These are phyloP conservation scores for Trichoderma pleuroti DNA, from an alignment of 2,329 filamentous ascomycete species.

Conservation along the genomic window DNA sequence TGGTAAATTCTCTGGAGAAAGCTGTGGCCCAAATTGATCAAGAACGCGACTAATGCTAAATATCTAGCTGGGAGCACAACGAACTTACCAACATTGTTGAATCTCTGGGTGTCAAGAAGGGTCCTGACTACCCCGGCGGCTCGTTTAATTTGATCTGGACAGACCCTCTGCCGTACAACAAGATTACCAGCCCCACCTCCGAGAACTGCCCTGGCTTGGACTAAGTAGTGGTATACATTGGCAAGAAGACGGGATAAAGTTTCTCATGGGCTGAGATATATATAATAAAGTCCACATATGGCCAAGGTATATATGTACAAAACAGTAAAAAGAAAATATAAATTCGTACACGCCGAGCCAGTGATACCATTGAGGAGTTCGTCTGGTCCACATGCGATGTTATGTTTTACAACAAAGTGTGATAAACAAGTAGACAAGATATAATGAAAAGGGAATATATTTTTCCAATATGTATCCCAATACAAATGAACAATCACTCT, in stretches of 20 bases:
- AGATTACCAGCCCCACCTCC: conserved; percentile 43
- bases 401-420: background rate
- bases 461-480: background rate
- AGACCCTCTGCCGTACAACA: conserved; percentile 46
- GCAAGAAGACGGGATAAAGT: background rate
- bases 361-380: background rate
- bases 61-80: conserved; percentile 54
- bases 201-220: conserved; percentile 56
- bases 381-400: background rate
- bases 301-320: background rate
- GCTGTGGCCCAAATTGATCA: background rate
- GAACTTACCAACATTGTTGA: conserved; percentile 49
- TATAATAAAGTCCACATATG: background rate
- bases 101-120: conserved; percentile 48
- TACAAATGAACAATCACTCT: background rate
- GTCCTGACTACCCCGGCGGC: conserved; percentile 48
- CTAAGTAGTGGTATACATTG: background rate
- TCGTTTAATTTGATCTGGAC: conserved; percentile 57
- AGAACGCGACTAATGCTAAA: background rate
- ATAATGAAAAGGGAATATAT: background rate
- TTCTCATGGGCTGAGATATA: background rate
- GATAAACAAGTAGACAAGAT: background rate
- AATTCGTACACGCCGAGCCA: too few species aligned
- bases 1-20: conserved; percentile 34
- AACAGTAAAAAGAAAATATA: background rate